Conservation (phyloP, 257 asterid species). For the Capsicum chinense region DNA sequence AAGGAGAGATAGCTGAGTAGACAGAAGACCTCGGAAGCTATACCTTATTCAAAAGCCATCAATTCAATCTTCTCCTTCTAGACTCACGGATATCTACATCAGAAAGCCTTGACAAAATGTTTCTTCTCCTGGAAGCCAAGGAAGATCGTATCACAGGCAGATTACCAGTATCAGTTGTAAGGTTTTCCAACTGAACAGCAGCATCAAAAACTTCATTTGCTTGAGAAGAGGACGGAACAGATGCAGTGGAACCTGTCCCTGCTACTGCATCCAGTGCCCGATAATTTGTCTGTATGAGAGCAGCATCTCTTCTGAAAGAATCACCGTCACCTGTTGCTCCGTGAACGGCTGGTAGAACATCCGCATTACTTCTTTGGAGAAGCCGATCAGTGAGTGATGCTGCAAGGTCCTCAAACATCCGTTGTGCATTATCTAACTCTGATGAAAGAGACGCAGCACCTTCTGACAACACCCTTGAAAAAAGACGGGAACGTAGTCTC, state of each 20-base stretch:
- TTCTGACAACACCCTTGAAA: constrained; percentile 72
- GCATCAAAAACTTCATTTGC: constrained; percentile 45
- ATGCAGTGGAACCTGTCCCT: constrained; percentile 41
- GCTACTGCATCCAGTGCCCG: constrained; percentile 43
- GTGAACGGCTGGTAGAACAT: constrained; percentile 41
- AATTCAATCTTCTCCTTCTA: constrained; percentile 47
- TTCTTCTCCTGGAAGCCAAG: constrained; percentile 40
- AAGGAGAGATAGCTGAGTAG: not conserved
- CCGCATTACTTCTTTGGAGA: constrained; percentile 41
- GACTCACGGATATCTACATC: constrained; percentile 36
- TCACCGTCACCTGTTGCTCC: constrained; percentile 44
- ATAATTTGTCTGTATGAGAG: constrained; percentile 40
- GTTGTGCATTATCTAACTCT: constrained; percentile 69
- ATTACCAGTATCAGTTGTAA: constrained; percentile 35
- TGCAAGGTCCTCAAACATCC: constrained; percentile 77
- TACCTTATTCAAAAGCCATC: constrained; percentile 25
- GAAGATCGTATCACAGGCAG: constrained; percentile 32
- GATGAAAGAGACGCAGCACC: constrained; percentile 80
- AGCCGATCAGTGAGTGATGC: constrained; percentile 55
- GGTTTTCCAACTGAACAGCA: constrained; percentile 35
- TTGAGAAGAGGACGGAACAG: constrained; percentile 46
- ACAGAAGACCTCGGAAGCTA: not conserved
- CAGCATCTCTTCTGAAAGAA: constrained; percentile 43
- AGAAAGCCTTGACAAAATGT: constrained; percentile 34
- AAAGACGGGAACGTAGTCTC: constrained; percentile 58